A percentile compares a stretch with the other conserved stretches of the same genome.
These are phyloP conservation scores for Erucastrum elatum DNA, from an alignment of 345 rosid genomes.

Conservation along the genomic window DNA sequence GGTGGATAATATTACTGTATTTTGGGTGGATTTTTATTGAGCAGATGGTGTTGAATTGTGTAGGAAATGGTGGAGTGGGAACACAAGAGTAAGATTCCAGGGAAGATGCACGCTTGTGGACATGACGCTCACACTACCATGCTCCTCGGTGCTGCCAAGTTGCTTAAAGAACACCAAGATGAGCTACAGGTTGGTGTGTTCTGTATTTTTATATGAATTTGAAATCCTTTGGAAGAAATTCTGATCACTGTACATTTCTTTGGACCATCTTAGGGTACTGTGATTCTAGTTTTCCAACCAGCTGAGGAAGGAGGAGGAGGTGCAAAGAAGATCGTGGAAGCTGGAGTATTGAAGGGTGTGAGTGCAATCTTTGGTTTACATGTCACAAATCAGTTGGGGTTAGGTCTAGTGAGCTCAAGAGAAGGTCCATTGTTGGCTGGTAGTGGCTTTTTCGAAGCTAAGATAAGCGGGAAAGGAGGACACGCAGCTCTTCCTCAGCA, in stretches of 20 bases:
- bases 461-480: constrained; percentile 77
- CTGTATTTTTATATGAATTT: not conserved
- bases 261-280: constrained; percentile 61
- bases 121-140: constrained; percentile 84
- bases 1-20: not conserved
- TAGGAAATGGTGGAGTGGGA: constrained; percentile 93
- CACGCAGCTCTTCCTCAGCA: constrained; percentile 87
- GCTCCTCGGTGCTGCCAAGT: constrained; percentile 84
- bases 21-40: constrained; percentile 18
- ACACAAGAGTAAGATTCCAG: constrained; percentile 72
- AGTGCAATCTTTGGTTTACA: constrained; percentile 76
- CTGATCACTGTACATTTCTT: not conserved
- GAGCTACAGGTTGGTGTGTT: constrained; percentile 23
- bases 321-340: constrained; percentile 66
- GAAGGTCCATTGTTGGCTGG: constrained; percentile 71
- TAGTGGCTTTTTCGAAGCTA: constrained; percentile 68
- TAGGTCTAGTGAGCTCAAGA: constrained; percentile 59
- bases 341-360: constrained; percentile 65
- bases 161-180: constrained; percentile 57
- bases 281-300: constrained; percentile 82
- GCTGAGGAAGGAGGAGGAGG: constrained; percentile 96
- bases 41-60: constrained; percentile 22
- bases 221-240: not conserved
- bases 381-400: constrained; percentile 38
- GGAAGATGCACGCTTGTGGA: constrained; percentile 93